These are phyloP conservation scores for Tetrahymena borealis DNA, from an alignment of 73 alveolate species.

Conservation along the genomic window DNA sequence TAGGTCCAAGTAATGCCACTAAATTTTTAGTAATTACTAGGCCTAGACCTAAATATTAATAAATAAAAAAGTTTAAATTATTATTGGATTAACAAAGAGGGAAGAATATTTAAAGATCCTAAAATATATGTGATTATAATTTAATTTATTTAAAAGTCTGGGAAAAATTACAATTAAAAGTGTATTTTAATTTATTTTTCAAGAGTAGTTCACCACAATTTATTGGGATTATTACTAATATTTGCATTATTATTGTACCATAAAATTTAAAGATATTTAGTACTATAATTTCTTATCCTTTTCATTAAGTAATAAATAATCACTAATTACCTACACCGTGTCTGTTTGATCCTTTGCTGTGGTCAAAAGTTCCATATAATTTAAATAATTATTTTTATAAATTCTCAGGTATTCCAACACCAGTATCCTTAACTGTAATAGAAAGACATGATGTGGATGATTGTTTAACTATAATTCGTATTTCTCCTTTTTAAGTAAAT, in stretches of 20 bases:
- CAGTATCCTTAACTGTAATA: background rate
- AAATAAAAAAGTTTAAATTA: background rate
- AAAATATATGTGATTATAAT: no score
- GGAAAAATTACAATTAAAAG: no score
- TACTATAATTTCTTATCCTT: background rate
- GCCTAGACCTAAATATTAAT: background rate
- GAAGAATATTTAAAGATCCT: no score
- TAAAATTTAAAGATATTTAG: background rate
- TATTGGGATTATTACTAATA: no score
- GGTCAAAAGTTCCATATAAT: background rate
- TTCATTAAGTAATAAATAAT: background rate
- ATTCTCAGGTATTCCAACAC: background rate
- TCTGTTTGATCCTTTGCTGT: background rate
- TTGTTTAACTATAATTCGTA: background rate
- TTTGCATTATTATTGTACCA: no score
- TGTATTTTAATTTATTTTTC: no score
- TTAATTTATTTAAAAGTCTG: no score
- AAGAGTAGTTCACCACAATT: no score
- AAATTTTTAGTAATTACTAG: background rate
- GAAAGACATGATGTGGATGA: background rate
- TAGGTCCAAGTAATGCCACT: background rate
- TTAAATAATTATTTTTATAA: background rate
- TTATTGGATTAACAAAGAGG: no score
- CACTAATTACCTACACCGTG: background rate
- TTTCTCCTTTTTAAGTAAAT: background rate